These are phyloP conservation scores for Aleurites moluccanus DNA, from an alignment of 441 rosid genomes.

Conservation along the genomic window DNA sequence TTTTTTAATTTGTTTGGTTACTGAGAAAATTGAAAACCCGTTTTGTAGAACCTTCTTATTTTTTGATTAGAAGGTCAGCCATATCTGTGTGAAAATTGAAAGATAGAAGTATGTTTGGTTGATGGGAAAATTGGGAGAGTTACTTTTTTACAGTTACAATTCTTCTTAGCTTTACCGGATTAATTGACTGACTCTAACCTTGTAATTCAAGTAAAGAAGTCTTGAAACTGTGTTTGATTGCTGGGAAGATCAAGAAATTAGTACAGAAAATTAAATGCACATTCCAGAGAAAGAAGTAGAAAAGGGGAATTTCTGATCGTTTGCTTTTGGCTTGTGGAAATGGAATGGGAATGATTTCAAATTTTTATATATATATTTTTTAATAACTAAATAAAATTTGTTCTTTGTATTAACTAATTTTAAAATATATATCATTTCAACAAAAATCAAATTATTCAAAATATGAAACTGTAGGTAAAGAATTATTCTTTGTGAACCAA, in stretches of 20 bases:
- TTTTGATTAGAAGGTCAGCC: background rate
- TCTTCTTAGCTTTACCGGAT: background rate
- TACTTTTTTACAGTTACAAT: background rate
- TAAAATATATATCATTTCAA: no score
- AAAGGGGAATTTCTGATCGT: background rate
- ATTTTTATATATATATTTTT: no score
- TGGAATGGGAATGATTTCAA: no score
- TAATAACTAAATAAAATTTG: no score
- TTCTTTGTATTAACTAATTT: no score
- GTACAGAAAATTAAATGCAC: background rate
- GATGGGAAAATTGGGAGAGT: conserved; percentile 12
- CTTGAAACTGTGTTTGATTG: background rate
- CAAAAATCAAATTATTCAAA: no score
- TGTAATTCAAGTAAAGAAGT: background rate
- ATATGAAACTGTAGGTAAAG: no score
- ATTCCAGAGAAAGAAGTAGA: background rate
- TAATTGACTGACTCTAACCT: background rate
- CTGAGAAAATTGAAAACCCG: conserved; percentile 18
- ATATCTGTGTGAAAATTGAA: background rate
- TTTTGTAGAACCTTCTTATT: no score
- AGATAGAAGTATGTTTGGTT: conserved; percentile 8
- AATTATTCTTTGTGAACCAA: no score
- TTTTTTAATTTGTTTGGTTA: conserved; percentile 20
- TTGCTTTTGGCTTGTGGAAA: no score
- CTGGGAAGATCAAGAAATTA: conserved; percentile 1